Percentiles rank a stretch among this genome's conserved stretches.
phyloP scores from a whole-genome alignment of 768 basidiomycete genomes.

The Hebeloma cylindrosporum region DNA sequence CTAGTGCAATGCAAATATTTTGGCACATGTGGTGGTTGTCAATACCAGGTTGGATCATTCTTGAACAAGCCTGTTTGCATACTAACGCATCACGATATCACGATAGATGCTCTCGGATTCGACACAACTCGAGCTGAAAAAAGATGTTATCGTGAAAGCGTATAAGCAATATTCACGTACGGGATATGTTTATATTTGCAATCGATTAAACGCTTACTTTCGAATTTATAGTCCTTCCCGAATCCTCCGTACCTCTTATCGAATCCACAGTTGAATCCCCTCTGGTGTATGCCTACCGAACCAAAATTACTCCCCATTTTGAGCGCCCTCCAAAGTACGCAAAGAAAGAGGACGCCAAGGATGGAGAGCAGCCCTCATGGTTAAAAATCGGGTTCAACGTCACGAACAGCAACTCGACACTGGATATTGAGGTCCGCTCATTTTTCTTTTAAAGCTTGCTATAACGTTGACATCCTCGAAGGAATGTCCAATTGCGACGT shows the following conservation, averaged over 20 bases:
- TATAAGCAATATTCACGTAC: conserved; percentile 73
- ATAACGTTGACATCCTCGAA: conserved; percentile 28
- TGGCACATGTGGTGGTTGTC: conserved; percentile 87
- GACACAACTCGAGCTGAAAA: conserved; percentile 82
- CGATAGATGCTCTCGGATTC: conserved; percentile 83
- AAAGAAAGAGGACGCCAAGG: conserved; percentile 24
- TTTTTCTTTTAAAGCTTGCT: neutral
- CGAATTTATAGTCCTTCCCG: conserved; percentile 47
- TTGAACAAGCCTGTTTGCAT: neutral
- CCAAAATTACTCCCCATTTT: conserved; percentile 98
- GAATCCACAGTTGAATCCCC: conserved; percentile 83
- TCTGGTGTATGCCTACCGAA: conserved; percentile 87
- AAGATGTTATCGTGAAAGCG: conserved; percentile 81
- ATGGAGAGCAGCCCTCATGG: conserved; percentile 55
- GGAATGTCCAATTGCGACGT: conserved; percentile 92
- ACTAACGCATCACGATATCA: conserved; percentile 1
- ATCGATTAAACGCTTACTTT: conserved; percentile 6
- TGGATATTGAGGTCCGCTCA: conserved; percentile 84
- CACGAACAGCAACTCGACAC: conserved; percentile 65
- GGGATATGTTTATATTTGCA: conserved; percentile 10
- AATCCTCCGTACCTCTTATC: conserved; percentile 60
- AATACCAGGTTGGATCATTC: conserved; percentile 71
- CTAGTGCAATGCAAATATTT: conserved; percentile 84
- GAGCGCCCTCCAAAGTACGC: conserved; percentile 62
- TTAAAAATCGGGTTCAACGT: conserved; percentile 88